Conservation (phyloP, 257 asterid genomes). For the Mentha longifolia region DNA sequence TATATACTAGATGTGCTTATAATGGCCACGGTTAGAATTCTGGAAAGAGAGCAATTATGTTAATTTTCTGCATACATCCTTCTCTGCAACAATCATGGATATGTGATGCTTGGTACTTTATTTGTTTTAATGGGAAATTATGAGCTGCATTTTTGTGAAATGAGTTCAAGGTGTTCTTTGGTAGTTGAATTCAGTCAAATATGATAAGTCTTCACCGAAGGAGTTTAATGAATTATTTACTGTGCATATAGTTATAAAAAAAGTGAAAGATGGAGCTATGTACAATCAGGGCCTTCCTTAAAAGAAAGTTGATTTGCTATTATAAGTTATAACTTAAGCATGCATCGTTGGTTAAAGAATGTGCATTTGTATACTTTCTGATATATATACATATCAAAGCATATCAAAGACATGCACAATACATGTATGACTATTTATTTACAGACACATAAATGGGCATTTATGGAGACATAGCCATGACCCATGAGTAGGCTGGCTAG, state of each 20-base stretch:
- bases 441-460: too few species aligned
- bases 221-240: not conserved
- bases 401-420: too few species aligned
- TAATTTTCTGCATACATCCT: not conserved
- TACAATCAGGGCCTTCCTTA: not conserved
- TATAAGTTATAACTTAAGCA: too few species aligned
- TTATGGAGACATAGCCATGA: too few species aligned
- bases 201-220: not conserved
- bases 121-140: not conserved
- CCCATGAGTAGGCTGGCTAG: too few species aligned
- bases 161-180: slow-evolving; percentile 6
- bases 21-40: not conserved
- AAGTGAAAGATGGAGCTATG: not conserved
- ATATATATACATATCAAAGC: too few species aligned
- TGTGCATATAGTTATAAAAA: not conserved
- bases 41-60: not conserved
- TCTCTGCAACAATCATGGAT: not conserved
- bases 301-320: too few species aligned
- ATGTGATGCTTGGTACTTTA: not conserved
- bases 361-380: not conserved
- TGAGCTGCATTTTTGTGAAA: not conserved
- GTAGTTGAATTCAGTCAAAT: not conserved
- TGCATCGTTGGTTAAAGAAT: not conserved
- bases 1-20: not conserved
- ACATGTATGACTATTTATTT: too few species aligned